Evolutionary conservation across 2,329 filamentous ascomycete species (phyloP).

Genomic region (Magnaporthiopsis rhizophila): DNA sequence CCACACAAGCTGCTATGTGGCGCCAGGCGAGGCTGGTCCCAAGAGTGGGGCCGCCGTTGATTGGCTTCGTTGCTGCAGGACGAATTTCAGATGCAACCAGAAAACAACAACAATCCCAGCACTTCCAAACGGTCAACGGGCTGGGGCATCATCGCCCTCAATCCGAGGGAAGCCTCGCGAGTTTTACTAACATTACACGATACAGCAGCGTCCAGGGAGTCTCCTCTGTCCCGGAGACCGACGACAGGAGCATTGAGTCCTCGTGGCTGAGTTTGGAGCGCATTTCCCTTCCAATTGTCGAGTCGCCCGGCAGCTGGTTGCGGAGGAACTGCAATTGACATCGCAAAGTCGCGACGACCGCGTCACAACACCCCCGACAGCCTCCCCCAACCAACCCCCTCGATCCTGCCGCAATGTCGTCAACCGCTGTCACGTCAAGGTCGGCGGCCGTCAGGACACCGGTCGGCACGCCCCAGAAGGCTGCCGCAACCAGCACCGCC

Average conservation of each 20-base stretch:
- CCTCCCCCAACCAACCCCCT: background rate
- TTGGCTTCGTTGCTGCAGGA: background rate
- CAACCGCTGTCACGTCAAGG: conserved; percentile 1
- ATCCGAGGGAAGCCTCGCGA: conserved; percentile 8
- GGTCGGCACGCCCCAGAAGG: conserved; percentile 8
- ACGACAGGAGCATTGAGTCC: background rate
- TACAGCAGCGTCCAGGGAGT: background rate
- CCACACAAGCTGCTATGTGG: too few relatives aligned
- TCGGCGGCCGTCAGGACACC: background rate
- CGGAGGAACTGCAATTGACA: background rate
- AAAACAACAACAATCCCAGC: conserved; percentile 6
- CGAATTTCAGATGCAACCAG: background rate
- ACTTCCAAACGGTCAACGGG: background rate
- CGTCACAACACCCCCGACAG: background rate
- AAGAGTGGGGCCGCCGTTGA: background rate
- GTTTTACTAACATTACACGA: conserved; percentile 1
- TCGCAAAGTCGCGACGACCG: background rate
- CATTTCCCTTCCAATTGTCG: background rate
- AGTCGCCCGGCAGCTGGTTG: background rate
- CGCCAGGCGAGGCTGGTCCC: background rate
- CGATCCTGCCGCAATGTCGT: conserved; percentile 6
- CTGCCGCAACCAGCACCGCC: conserved; percentile 12
- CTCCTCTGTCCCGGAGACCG: background rate
- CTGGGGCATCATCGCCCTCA: conserved; percentile 1
- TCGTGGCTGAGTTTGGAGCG: background rate